phyloP scores from a whole-genome alignment of 2,329 filamentous ascomycete species.

The Pseudopithomyces chartarum region DNA sequence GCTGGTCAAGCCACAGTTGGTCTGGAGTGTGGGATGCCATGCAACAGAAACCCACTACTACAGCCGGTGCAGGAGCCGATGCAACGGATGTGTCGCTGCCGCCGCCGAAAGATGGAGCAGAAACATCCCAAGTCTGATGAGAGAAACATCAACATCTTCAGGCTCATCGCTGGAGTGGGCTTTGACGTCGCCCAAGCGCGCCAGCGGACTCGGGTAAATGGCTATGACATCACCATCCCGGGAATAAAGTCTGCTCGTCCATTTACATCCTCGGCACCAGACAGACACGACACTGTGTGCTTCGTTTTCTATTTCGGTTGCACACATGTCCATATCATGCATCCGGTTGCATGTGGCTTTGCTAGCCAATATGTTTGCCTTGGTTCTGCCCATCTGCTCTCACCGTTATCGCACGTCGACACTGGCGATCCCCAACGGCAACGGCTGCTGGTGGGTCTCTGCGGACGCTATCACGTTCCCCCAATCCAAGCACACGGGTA shows the following conservation, averaged over 20 bases:
- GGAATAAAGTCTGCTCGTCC: neutral
- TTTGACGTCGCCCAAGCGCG: neutral
- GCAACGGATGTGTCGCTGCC: neutral
- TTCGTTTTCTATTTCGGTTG: neutral
- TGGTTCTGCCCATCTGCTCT: neutral
- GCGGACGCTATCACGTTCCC: slow-evolving; percentile 2
- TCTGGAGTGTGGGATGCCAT: neutral
- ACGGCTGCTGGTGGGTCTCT: slow-evolving; percentile 4
- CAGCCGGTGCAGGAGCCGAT: neutral
- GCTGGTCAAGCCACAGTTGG: neutral
- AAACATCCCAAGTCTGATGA: neutral
- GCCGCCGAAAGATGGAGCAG: neutral
- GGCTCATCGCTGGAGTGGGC: no score
- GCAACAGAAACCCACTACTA: neutral
- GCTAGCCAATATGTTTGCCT: neutral
- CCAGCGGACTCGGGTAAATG: neutral
- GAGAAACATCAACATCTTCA: no score
- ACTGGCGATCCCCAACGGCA: slow-evolving; percentile 6
- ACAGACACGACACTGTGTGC: neutral
- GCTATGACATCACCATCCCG: slow-evolving; percentile 1
- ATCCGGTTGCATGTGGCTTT: neutral
- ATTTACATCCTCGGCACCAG: neutral
- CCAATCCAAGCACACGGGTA: slow-evolving; percentile 7
- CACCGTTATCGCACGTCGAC: slow-evolving; percentile 10
- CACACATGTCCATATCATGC: neutral